Evolutionary conservation across 2,329 filamentous ascomycete genomes (phyloP), one percentile per base, ranked within the genome.

Genomic region (Fusarium oligoseptatum): DNA sequence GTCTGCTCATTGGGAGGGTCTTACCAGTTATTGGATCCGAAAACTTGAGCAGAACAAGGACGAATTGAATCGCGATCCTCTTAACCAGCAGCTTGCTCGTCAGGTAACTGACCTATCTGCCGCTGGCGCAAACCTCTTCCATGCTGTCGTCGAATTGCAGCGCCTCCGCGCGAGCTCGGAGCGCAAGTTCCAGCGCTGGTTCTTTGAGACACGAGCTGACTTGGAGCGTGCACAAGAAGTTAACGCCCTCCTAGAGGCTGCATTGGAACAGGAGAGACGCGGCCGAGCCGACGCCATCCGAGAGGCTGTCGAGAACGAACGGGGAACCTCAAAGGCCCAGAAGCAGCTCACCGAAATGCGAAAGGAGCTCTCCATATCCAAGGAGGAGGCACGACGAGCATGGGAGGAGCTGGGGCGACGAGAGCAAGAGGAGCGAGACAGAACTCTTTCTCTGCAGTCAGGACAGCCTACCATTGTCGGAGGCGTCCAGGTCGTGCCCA

Each of bases 71-170:
- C 88, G 92, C 14, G 94, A 97, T 76, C 94, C 96, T 0, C 85
- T 98, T 29, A 95, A 93, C 56, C 92, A 95, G 70, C 95, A 98
- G 80, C 90, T 98, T 79, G 94, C 95, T 12, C 92, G 97, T 36
- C 97, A 99, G 81, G 96, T 99, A 63, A 98, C 95, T 0, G 97
- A 99, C 81, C 88, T 99, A n/a, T 98, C 97, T 29, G 97, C 97
- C 9, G 97, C 97, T 1, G 97, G 97, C 14, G 97, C 97, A 6
- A 99, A 99, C 77, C 88, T 99, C 0, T 99, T 99, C 82, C 97
- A 99, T 82, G 97, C 97, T 11, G 95, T 99, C 0, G 97, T 99
- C 4, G 97, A 99, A 83, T 87, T 99, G 55, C 97, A 99, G 82
- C 92, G 97, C 34, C 88, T 99, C 29, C 93, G 97, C 50, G 97